phyloP scores from a whole-genome alignment of 2,329 filamentous ascomycete genomes.

The Aspergillus sp. region DNA sequence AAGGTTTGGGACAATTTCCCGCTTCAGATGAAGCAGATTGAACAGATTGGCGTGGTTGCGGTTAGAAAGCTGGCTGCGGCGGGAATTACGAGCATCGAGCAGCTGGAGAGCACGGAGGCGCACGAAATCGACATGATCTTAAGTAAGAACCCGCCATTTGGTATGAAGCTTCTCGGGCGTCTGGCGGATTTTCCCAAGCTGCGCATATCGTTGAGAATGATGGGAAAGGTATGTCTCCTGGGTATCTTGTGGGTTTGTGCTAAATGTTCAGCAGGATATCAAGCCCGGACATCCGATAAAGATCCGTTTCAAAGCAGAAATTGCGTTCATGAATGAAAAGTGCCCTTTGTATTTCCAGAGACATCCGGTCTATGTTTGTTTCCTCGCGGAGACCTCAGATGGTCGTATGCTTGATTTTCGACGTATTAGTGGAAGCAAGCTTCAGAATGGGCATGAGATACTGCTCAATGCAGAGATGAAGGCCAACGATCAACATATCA shows the following conservation, averaged over 20 bases:
- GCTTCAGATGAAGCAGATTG: conserved; percentile 78
- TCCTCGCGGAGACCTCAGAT: conserved; percentile 69
- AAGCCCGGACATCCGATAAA: conserved; percentile 45
- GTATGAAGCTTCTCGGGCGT: conserved; percentile 63
- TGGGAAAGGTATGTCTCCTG: conserved; percentile 43
- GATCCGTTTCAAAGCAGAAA: conserved; percentile 62
- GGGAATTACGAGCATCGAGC: conserved; percentile 68
- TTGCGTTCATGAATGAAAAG: conserved; percentile 70
- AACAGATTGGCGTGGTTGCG: conserved; percentile 71
- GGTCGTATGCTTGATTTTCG: conserved; percentile 68
- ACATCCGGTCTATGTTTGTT: conserved; percentile 66
- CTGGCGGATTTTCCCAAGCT: conserved; percentile 71
- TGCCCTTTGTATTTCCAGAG: conserved; percentile 60
- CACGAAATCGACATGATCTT: conserved; percentile 73
- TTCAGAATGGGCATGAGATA: conserved; percentile 62
- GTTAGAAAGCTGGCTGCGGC: conserved; percentile 70
- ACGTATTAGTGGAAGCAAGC: conserved; percentile 61
- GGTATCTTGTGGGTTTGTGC: conserved; percentile 4
- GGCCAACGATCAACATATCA: conserved; percentile 56
- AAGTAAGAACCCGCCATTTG: conserved; percentile 79
- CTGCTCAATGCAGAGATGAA: conserved; percentile 58
- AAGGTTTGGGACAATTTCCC: conserved; percentile 78
- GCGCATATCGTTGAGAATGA: conserved; percentile 52
- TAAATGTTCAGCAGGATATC: conserved; percentile 25
- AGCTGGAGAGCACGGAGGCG: conserved; percentile 65